Evolutionary conservation across 2,329 filamentous ascomycete species (phyloP), one percentile per base, ranked within the genome.

Genomic region (Xylariaceae sp.): DNA sequence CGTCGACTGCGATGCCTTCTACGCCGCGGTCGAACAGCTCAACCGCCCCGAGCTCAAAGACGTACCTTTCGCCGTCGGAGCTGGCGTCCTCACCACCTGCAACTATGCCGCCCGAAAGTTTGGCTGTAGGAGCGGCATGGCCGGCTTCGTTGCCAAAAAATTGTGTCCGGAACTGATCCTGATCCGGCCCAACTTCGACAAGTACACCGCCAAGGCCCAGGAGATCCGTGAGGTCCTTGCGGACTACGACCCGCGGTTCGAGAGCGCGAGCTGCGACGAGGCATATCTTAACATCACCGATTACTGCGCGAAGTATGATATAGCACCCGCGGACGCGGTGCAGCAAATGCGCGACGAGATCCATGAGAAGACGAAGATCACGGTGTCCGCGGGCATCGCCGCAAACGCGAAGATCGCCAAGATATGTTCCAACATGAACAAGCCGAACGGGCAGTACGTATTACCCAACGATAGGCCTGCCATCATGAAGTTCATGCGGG

Each of bases 1-100:
- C 60, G 78, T 97, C 36, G 93, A 98, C 63, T 97, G 93, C 64
- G 93, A 98, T 69, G 93, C 93, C 13, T 98, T 98, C 64, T 98
- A 93, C 58, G 93, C 93, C 1, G 89, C 93, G 0, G 93, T 97
- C 1, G 93, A 97, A 62, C 87, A 83, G 52, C 74, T 90, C 3
- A 84, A 88, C 55, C 76, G 85, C 1, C 93, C 91, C 0, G 90
- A 95, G 59, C 74, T 98, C 34, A 87, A 85, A 45, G 73, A 89
- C 30, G 71, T 95, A 0, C 93, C 93, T 1, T 96, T 98, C 67
- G 89, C 91, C 0, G 93, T 98, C 0, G 93, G 93, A 1, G 69
- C 63, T 13, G 80, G 79, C 2, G 80, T 84, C 3, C 62, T 83
- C 19, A 81, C 79, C 16, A 83, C 79, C 0, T 83, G 79, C 59